Conservation (phyloP, 306 rosid species). For the Acmispon strigosus region DNA sequence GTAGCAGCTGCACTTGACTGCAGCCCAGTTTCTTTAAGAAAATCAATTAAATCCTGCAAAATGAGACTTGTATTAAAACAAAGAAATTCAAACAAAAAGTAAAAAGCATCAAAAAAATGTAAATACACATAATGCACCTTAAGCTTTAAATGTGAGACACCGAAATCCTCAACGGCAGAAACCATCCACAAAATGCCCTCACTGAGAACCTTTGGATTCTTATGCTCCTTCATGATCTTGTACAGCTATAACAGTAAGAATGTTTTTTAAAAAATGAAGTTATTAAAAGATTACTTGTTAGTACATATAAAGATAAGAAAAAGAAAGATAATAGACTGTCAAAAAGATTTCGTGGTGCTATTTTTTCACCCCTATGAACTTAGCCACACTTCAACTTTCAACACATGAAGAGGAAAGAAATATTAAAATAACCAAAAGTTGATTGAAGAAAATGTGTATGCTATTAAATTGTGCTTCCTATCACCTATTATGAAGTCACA, state of each 20-base stretch:
- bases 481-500: neutral
- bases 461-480: neutral
- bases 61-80: constrained; percentile 1
- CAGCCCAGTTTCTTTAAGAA: constrained; percentile 88
- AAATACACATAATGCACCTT: constrained; percentile 46
- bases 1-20: constrained; percentile 97
- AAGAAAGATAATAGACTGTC: neutral
- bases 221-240: constrained; percentile 97
- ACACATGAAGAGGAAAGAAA: neutral
- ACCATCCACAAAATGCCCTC: constrained; percentile 98
- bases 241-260: constrained; percentile 45
- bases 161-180: constrained; percentile 93
- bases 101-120: neutral
- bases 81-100: neutral
- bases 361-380: neutral
- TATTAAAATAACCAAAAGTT: neutral
- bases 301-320: neutral
- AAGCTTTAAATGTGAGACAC: constrained; percentile 79
- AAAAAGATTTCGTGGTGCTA: neutral
- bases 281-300: neutral
- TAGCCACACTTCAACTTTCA: neutral
- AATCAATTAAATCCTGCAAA: constrained; percentile 88
- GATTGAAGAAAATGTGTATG: neutral
- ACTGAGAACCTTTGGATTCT: constrained; percentile 97
- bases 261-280: neutral